Base-by-base conservation (phyloP, 2,329 filamentous ascomycete genomes). In the Chaetomium olivaceum region DNA sequence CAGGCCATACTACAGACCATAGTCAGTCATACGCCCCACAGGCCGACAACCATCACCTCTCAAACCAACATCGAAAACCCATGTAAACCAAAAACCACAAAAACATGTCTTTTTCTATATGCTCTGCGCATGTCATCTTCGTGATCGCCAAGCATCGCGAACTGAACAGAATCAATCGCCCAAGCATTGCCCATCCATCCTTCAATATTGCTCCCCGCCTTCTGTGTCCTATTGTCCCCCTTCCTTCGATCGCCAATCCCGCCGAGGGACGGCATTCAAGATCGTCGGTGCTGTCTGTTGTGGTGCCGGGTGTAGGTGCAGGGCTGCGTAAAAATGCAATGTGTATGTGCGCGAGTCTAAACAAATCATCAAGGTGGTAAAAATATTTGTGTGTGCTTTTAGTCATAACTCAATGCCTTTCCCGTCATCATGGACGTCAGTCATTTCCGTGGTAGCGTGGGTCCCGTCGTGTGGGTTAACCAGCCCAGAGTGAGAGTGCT, bases 371-470 rank as follows among this genome's bases (percentile, higher is more conserved):
- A 61, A 65, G 52, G 63, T 43, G 39, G 59, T 67, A 63, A 46
- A 61, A 39, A 48, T 46, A 50, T 50, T 54, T 55, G 25, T 43
- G 25, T 43, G 33, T 23, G 51, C 43, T 36, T 62, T 48, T 58
- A 51, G 61, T 67, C 65, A 62, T 67, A 61, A 64, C 43, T 63
- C 65, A 61, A 67, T 62, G 60, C 54, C 59, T 62, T 66, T 61
- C 29, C 43, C 58, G 57, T 64, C 58, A 57, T 61, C 39, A 60
- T 46, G 68, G 73, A 73, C 73, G 71, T 77, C 70, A 74, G 73
- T 70, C 67, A 69, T 73, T 72, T 67, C 50, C 73, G 70, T 72
- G 69, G 68, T 66, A 54, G 64, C 68, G 66, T 71, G 65, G 64
- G 62, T 46, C 57, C 56, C 50, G 29, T 58, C 31, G 33, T 55